Evolutionary conservation across 148 eudicot genomes (phyloP).

Genomic region (Rhododendron kiyosumense): DNA sequence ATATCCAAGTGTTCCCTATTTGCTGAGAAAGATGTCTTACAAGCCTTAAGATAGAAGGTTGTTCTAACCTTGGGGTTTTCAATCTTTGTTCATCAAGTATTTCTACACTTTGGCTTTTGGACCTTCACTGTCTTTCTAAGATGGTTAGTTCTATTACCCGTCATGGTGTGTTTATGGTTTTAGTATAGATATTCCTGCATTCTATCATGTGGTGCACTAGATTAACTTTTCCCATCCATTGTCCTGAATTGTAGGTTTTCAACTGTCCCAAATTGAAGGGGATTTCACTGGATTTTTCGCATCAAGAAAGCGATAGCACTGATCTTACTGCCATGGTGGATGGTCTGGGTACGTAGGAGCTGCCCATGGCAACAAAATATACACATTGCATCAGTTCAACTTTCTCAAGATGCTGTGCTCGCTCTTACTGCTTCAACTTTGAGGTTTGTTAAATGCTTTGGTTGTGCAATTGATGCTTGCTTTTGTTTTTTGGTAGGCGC

Average conservation of each 20-base stretch:
- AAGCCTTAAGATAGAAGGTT: slow-evolving; percentile 83
- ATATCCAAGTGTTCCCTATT: no score
- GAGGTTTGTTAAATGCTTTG: slow-evolving; percentile 41
- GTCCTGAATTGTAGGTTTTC: no score
- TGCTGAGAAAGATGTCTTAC: no score
- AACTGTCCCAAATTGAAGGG: no score
- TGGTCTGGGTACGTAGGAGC: no score
- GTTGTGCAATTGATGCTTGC: slow-evolving; percentile 24
- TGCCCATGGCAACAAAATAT: no score
- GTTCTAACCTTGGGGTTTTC: slow-evolving; percentile 62
- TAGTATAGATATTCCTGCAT: neutral
- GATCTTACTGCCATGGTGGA: no score
- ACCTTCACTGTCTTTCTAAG: slow-evolving; percentile 78
- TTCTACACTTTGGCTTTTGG: slow-evolving; percentile 82
- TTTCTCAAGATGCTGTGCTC: slow-evolving; percentile 72
- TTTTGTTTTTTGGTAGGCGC: neutral
- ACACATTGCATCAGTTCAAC: neutral
- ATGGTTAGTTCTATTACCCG: slow-evolving; percentile 42
- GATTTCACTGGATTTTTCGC: no score
- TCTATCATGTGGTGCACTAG: neutral
- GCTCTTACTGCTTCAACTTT: slow-evolving; percentile 74
- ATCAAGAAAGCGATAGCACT: no score
- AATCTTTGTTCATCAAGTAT: slow-evolving; percentile 61
- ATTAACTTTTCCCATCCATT: neutral
- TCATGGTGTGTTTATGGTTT: neutral